Conservation (phyloP, 2,329 filamentous ascomycete genomes). For the Colletotrichum brevisporum region DNA sequence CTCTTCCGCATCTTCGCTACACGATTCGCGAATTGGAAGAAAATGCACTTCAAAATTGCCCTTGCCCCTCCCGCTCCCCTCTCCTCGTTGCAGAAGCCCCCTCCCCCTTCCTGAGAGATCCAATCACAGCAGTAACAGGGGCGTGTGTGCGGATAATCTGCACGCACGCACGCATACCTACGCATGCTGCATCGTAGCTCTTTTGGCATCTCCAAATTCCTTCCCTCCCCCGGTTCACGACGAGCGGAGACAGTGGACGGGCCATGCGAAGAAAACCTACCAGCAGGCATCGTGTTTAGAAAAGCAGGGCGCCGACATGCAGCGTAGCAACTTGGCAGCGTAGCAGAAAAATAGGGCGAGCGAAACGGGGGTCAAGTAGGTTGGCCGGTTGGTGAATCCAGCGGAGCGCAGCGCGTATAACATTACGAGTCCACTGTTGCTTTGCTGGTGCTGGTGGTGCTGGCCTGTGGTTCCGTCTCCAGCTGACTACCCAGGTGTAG, state of each 20-base stretch:
- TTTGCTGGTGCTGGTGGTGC: slow-evolving; percentile 1
- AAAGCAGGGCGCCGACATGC: too few relatives aligned
- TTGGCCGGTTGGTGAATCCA: background rate
- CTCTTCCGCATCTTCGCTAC: slow-evolving; percentile 10
- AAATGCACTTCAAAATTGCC: slow-evolving; percentile 12
- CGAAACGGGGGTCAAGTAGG: background rate
- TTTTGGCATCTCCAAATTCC: too few relatives aligned
- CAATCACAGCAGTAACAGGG: background rate
- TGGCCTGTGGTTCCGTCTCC: background rate
- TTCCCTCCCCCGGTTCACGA: too few relatives aligned
- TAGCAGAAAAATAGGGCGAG: too few relatives aligned
- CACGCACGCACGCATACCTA: background rate
- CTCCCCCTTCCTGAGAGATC: slow-evolving; percentile 7
- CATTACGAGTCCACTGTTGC: background rate
- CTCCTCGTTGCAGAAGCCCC: slow-evolving; percentile 21
- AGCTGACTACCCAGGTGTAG: too few relatives aligned
- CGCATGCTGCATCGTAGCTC: too few relatives aligned
- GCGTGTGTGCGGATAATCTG: slow-evolving; percentile 7
- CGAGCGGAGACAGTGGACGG: too few relatives aligned
- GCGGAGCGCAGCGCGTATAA: background rate
- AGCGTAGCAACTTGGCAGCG: too few relatives aligned
- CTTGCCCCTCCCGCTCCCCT: background rate
- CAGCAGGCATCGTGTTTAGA: too few relatives aligned
- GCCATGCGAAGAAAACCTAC: too few relatives aligned
- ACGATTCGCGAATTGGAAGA: slow-evolving; percentile 25